Base-by-base conservation (phyloP, 2,329 filamentous ascomycete species). In the Amauroascus verrucosus region DNA sequence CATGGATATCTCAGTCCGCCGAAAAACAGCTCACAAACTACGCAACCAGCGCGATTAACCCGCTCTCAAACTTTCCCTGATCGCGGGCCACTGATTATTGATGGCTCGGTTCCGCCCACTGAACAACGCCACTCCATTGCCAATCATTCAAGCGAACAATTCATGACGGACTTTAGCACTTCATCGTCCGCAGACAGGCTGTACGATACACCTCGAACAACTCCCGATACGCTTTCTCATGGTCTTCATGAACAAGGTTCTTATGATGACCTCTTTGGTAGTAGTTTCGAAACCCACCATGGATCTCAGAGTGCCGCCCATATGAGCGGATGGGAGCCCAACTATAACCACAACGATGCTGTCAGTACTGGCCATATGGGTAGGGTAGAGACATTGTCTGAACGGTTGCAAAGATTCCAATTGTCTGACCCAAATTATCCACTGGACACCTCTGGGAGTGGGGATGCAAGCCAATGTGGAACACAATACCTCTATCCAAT, bases 51-150 rank as follows among this genome's bases (percentile, higher is more conserved):
- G 26, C 44, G 37, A 30, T 20, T 51, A n/a, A 33, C 47, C 13
- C 41, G 53, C 28, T 48, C 53, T 2, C 56, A 52, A 33, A 49
- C 54, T 1, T 61, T 32, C 54, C 63, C 60, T 41, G 63, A 66
- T 54, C 64, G 67, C 33, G 72, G 72, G 7, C 73, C 72, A 26
- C 58, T 75, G 54, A 74, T 75, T 35, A 69, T 75, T 5, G 73
- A 76, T 62, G 73, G 73, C 6, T 74, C 73, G 13, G 66, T 72
- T 28, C 67, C 68, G 30, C 64, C 61, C 2, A 69, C 64, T 57
- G 70, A 72, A 45, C 61, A 61, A 22, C 67, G 67, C 26, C 57
- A 64, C 24, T 60, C 65, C n/a, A 60, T 63, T 54, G 56, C 63
- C 6, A 61, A 65, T 18, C 68, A 72, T 18, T 59, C 64, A 38